These are phyloP conservation scores for Nitzschia inconspicua DNA, from an alignment of 108 stramenopile genomes.

Conservation along the genomic window DNA sequence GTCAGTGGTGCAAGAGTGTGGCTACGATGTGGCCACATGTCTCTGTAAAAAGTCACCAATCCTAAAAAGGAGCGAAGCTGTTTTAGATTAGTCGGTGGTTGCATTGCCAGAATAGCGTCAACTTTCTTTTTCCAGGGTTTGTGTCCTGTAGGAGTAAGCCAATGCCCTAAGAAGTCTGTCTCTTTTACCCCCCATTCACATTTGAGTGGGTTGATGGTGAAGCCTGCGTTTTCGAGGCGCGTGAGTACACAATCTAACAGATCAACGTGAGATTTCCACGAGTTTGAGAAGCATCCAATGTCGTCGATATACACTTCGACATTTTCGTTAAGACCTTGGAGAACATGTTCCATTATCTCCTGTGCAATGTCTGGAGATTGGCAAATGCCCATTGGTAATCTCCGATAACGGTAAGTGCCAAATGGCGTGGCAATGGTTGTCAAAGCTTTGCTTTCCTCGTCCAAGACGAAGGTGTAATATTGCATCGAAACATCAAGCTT, in stretches of 20 bases:
- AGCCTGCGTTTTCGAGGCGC: slow-evolving; percentile 4
- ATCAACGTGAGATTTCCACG: slow-evolving; percentile 24
- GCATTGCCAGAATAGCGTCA: slow-evolving; percentile 27
- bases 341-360: slow-evolving; percentile 30
- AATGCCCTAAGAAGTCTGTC: slow-evolving; percentile 27
- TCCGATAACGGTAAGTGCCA: slow-evolving; percentile 17
- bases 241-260: neutral
- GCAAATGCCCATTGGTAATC: slow-evolving; percentile 24
- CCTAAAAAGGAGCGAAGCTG: slow-evolving; percentile 39
- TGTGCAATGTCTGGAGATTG: slow-evolving; percentile 29
- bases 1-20: slow-evolving; percentile 31
- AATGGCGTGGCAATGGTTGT: slow-evolving; percentile 34
- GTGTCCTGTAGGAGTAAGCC: slow-evolving; percentile 23
- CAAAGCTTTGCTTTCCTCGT: slow-evolving; percentile 25
- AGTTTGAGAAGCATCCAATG: too few relatives aligned
- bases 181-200: too few relatives aligned
- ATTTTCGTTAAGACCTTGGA: slow-evolving; percentile 16
- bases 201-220: slow-evolving; percentile 12
- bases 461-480: slow-evolving; percentile 34
- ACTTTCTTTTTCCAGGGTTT: slow-evolving; percentile 40
- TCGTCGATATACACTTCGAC: slow-evolving; percentile 40
- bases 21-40: slow-evolving; percentile 30
- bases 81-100: slow-evolving; percentile 11
- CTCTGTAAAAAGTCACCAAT: slow-evolving; percentile 40
- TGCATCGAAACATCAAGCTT: slow-evolving; percentile 23